Evolutionary conservation across 192 early-diverging fungal species (phyloP).

Genomic region (Podila horticola): DNA sequence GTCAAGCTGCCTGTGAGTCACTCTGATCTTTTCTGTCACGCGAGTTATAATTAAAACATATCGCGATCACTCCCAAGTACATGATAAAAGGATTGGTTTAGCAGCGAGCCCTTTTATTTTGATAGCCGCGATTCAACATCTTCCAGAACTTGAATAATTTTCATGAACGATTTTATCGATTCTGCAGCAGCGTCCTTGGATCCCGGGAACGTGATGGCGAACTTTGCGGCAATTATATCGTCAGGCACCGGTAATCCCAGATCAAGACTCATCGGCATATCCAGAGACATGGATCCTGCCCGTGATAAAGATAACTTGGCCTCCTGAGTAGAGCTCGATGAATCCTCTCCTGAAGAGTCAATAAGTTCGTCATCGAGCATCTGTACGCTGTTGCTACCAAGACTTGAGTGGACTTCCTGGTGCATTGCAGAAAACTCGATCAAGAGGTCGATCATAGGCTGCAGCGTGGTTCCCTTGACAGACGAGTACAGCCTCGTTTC

Average conservation of each 20-base stretch:
- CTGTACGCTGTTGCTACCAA: not conserved
- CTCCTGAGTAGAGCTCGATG: not conserved
- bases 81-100: no score
- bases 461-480: slow-evolving; percentile 15
- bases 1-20: no score
- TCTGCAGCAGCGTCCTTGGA: no score
- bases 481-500: slow-evolving; percentile 10
- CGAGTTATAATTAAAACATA: no score
- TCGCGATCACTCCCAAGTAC: no score
- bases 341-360: not conserved
- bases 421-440: slow-evolving; percentile 13
- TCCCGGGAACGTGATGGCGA: no score
- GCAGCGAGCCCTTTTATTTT: no score
- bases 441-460: slow-evolving; percentile 38
- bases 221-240: not conserved
- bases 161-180: no score
- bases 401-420: not conserved
- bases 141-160: no score
- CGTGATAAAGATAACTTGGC: not conserved
- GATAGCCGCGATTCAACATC: no score
- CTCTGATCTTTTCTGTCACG: no score
- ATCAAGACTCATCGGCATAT: not conserved
- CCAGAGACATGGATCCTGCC: not conserved
- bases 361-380: not conserved
- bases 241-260: not conserved